Evolutionary conservation across 306 rosid genomes (phyloP).

Genomic region (Betula pendula): DNA sequence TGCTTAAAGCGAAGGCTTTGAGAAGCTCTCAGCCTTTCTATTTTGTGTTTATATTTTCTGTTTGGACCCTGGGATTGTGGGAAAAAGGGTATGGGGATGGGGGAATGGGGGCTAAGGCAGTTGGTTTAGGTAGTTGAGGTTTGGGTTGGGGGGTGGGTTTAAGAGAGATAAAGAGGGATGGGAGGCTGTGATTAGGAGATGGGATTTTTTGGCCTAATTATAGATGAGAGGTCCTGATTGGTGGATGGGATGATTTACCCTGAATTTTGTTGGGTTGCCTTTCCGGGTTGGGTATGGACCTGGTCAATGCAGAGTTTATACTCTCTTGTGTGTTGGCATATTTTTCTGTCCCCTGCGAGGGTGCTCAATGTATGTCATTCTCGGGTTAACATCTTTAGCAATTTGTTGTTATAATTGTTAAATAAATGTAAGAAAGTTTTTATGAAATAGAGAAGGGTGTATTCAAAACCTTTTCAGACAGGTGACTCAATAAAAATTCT

Average conservation of each 20-base stretch:
- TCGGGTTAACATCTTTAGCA: no score
- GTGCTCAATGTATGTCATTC: background rate
- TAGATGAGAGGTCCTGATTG: slow-evolving; percentile 31
- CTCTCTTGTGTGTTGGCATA: background rate
- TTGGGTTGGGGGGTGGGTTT: slow-evolving; percentile 37
- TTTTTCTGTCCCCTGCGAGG: no score
- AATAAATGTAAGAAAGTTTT: no score
- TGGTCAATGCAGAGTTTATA: background rate
- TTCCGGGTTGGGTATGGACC: slow-evolving; percentile 8
- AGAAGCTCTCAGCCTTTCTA: slow-evolving; percentile 8
- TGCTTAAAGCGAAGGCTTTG: slow-evolving; percentile 49
- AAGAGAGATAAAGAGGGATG: slow-evolving; percentile 24
- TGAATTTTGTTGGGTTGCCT: background rate
- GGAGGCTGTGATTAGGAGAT: slow-evolving; percentile 15
- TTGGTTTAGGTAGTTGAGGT: slow-evolving; percentile 52
- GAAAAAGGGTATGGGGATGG: slow-evolving; percentile 12
- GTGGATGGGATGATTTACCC: slow-evolving; percentile 5
- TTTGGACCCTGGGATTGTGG: slow-evolving; percentile 14
- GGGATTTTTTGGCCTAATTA: slow-evolving; percentile 6
- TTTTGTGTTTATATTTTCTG: slow-evolving; percentile 5
- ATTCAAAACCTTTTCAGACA: no score
- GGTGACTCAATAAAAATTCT: no score
- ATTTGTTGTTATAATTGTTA: no score
- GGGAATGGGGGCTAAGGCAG: slow-evolving; percentile 33
- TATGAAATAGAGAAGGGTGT: no score